A percentile compares a stretch with the other conserved stretches of the same genome.
Evolutionary conservation across 2,329 filamentous ascomycete genomes (phyloP).

Genomic region (Sclerotinia minor): DNA sequence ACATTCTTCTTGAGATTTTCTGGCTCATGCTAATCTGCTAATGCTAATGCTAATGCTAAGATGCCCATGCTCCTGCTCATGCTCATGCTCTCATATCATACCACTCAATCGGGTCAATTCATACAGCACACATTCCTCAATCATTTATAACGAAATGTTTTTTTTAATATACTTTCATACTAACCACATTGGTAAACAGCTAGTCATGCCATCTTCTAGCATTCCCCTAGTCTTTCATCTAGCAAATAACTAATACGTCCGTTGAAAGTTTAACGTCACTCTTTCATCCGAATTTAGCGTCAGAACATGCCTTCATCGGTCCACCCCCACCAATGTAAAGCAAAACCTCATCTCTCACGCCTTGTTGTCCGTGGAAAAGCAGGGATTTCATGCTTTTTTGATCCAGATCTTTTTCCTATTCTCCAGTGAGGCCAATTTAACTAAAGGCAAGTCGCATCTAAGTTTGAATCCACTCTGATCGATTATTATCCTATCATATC

Average conservation of each 20-base stretch:
- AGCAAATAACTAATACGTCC: background rate
- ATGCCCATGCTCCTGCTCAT: background rate
- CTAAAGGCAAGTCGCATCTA: slow-evolving; percentile 22
- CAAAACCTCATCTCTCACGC: slow-evolving; percentile 3
- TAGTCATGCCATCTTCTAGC: slow-evolving; percentile 5
- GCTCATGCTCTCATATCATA: slow-evolving; percentile 11
- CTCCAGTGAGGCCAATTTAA: slow-evolving; percentile 18
- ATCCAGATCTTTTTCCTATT: slow-evolving; percentile 18
- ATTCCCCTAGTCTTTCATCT: background rate
- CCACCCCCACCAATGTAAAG: slow-evolving; percentile 17
- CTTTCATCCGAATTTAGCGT: background rate
- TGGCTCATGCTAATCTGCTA: background rate
- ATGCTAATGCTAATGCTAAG: background rate
- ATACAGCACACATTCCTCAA: background rate
- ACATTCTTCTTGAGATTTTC: background rate
- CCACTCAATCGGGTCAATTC: slow-evolving; percentile 13
- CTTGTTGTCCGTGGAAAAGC: slow-evolving; percentile 14
- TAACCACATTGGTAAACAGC: background rate
- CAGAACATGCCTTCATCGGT: slow-evolving; percentile 18
- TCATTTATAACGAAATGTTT: background rate
- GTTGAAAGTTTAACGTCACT: slow-evolving; percentile 14
- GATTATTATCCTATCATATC: slow-evolving; percentile 19
- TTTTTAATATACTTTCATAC: slow-evolving; percentile 1
- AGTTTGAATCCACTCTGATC: slow-evolving; percentile 21
- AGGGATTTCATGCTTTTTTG: slow-evolving; percentile 15